Base-by-base conservation (phyloP, 441 rosid species). In the Brassica balearica region DNA sequence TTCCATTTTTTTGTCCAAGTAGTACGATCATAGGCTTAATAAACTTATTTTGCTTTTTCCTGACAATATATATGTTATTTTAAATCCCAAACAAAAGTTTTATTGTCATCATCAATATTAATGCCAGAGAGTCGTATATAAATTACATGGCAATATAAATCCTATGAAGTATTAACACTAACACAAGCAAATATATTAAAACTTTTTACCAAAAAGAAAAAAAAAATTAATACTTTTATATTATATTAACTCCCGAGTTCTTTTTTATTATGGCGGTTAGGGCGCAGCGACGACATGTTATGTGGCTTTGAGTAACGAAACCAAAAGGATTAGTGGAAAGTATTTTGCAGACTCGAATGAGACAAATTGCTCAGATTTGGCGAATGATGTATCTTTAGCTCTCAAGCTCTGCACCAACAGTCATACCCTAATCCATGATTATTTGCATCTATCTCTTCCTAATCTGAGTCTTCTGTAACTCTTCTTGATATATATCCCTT, bases 261-360 rank as follows among this genome's bases (percentile, higher is more conserved):
- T 20, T 46, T 61, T 75, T 72, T 64, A 48, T 61, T 46, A 46
- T 4, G 53, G 25, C 29, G 12, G 65, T 77, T 86, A 94, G 97
- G 99, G 99, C 8, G 98, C 99, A 77, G 84, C 99, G 6, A 95
- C 99, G 32, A 93, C 96, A 70, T 93, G 98, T 83, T 89, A 95
- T 61, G 94, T 88, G 22, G 96, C 97, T 17, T 67, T 93, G 80
- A 90, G 92, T 80, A 88, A 88, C 65, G 80, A 88, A 67, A 48
- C 69, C 69, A 85, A 84, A 73, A 91, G 89, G 5, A 80, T 80
- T 55, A 88, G 85, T 69, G 98, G 99, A 29, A 90, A 84, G 69
- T 95, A 95, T 82, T 93, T 95, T 77, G 89, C 89, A 74, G 99
- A 95, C 80, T 95, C 97, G 76, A 95, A 95, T 36, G 96, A 92